These are phyloP conservation scores for Colletotrichum somersetense DNA, from an alignment of 2,329 filamentous ascomycete genomes.

Conservation along the genomic window DNA sequence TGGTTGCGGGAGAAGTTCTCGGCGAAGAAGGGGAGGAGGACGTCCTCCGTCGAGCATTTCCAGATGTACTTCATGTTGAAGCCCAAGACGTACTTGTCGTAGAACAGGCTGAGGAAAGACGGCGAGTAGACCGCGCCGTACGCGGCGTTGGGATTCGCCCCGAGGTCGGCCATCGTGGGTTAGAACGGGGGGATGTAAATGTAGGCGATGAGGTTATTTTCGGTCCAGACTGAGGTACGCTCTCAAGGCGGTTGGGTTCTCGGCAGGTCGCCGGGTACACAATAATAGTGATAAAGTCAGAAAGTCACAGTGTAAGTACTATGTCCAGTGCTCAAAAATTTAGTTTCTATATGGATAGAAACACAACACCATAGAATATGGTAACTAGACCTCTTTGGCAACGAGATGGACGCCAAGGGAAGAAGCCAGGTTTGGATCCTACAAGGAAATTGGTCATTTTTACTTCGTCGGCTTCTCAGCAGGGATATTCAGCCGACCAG, in stretches of 20 bases:
- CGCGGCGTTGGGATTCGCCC: slow-evolving; percentile 6
- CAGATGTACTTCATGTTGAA: slow-evolving; percentile 54
- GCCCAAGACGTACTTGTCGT: slow-evolving; percentile 51
- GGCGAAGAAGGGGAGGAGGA: slow-evolving; percentile 52
- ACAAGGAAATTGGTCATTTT: background rate
- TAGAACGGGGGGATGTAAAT: background rate
- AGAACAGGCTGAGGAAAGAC: slow-evolving; percentile 44
- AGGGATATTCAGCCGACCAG: background rate
- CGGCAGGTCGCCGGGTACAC: no score
- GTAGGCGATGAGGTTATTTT: background rate
- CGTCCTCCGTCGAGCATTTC: slow-evolving; percentile 49
- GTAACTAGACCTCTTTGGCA: background rate
- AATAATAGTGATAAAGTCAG: no score
- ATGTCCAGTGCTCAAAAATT: no score
- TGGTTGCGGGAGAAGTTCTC: slow-evolving; percentile 52
- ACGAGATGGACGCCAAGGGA: background rate
- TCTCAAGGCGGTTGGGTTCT: no score
- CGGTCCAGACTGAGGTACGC: background rate
- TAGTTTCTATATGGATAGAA: no score
- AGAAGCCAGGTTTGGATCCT: background rate
- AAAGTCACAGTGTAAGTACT: no score
- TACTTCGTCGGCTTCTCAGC: background rate
- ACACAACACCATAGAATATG: no score
- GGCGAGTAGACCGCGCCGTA: slow-evolving; percentile 32
- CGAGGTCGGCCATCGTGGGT: slow-evolving; percentile 27